These are phyloP conservation scores for Fusarium ramigenum DNA, from an alignment of 2,329 filamentous ascomycete genomes.

Conservation along the genomic window DNA sequence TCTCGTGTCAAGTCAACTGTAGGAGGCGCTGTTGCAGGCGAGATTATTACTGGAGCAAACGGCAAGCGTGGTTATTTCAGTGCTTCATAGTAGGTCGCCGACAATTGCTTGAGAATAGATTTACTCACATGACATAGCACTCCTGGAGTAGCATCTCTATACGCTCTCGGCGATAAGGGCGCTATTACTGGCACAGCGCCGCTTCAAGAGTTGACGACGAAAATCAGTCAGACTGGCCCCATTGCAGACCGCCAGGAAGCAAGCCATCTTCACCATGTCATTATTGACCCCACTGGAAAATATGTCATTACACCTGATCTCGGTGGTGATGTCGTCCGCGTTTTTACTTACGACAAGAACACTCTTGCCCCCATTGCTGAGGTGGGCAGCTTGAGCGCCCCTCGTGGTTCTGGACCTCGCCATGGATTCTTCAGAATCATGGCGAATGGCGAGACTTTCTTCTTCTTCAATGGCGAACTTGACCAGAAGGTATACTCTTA, in stretches of 20 bases:
- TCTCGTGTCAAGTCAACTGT: conserved; percentile 16
- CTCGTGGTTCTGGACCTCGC: conserved; percentile 30
- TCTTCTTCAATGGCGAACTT: conserved; percentile 40
- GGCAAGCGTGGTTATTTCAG: conserved; percentile 32
- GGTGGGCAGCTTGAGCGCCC: conserved; percentile 21
- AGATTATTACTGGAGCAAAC: conserved; percentile 16
- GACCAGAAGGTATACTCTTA: conserved; percentile 41
- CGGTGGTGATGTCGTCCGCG: conserved; percentile 31
- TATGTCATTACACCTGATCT: conserved; percentile 37
- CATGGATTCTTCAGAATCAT: conserved; percentile 38
- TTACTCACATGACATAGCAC: conserved; percentile 2
- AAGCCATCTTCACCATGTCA: conserved; percentile 39
- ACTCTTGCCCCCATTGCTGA: conserved; percentile 32
- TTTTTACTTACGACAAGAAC: conserved; percentile 36
- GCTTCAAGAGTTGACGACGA: conserved; percentile 31
- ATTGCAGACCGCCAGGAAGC: conserved; percentile 34
- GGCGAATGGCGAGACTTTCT: conserved; percentile 34
- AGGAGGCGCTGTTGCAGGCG: conserved; percentile 33
- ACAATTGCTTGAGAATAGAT: accelerated
- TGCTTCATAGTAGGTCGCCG: conserved; percentile 34
- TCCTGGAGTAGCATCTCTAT: conserved; percentile 22
- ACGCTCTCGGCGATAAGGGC: conserved; percentile 24
- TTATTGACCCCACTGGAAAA: conserved; percentile 35
- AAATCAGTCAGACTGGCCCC: conserved; percentile 28
- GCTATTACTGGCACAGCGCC: conserved; percentile 22